A percentile compares a stretch with the other conserved stretches of the same genome.
These are phyloP conservation scores for Lichtheimia ornata DNA, from an alignment of 371 early-diverging fungal species.

Conservation along the genomic window DNA sequence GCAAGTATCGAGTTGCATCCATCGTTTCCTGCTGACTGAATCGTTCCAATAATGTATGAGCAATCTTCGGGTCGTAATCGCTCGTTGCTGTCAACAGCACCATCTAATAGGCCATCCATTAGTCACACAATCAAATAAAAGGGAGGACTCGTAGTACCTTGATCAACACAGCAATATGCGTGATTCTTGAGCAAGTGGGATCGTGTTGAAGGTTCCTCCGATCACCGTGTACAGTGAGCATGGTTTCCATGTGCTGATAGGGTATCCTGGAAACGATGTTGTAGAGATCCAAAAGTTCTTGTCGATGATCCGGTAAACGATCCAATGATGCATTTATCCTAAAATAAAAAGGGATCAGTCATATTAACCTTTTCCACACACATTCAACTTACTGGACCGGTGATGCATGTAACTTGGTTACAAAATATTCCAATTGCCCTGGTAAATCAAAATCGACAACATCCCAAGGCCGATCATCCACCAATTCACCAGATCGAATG, in stretches of 20 bases:
- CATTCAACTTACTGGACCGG: background rate
- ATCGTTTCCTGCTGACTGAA: background rate
- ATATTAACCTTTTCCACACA: too few relatives aligned
- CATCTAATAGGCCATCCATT: background rate
- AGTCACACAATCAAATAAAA: background rate
- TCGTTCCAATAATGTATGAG: background rate
- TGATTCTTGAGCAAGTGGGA: too few relatives aligned
- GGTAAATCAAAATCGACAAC: slow-evolving; percentile 12
- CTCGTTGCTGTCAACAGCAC: background rate
- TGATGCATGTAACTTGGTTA: slow-evolving; percentile 1
- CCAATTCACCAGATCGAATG: slow-evolving; percentile 4
- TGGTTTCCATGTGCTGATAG: background rate
- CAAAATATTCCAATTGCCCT: slow-evolving; percentile 21
- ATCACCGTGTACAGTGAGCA: too few relatives aligned
- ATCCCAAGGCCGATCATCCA: slow-evolving; percentile 24
- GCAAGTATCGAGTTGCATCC: background rate
- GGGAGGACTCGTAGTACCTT: too few relatives aligned
- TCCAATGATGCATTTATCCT: background rate
- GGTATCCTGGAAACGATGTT: background rate
- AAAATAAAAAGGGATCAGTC: background rate
- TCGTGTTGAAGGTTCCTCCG: too few relatives aligned
- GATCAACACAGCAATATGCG: too few relatives aligned
- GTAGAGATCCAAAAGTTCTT: background rate
- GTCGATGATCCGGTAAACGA: background rate
- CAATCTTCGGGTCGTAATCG: background rate